Evolutionary conservation across 805 yeast genomes (phyloP), one percentile per base, ranked within the genome.

Genomic region (Wickerhamomyces sydowiorum): DNA sequence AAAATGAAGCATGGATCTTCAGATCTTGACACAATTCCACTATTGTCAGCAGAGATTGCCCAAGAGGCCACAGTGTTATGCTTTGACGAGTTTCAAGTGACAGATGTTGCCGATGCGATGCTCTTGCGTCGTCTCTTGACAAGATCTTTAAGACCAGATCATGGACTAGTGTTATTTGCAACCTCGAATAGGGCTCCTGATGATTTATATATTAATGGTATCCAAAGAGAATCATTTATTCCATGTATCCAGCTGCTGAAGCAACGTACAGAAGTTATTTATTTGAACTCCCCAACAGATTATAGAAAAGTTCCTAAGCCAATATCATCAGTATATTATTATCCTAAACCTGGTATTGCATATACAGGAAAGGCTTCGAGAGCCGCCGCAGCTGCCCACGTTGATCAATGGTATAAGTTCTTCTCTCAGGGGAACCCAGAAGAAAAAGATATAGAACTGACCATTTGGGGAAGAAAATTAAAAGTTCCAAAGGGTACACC

Each of bases 51-150:
- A 46, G 95, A 87, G 54, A 77, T 93, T 42, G 86, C 97, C 1
- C 74, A 75, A 48, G 69, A 73, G 38, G 73, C 93, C 4, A 82
- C 91, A 1, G 79, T 93, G 1, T 62, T 93, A 45, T 93, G 99
- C 62, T 87, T 93, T 60, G 99, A 93, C 65, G 99, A 93, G 65
- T 91, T 93, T 59, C 98, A 93, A 64, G 99, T 93, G 34, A 88
- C 96, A 1, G 99, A 93, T 61, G 97, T 93, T 24, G 99, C 98
- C 0, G 99, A 93, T 63, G 99, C 99, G 2, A 93, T 93, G 98
- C 71, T 93, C 27, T 70, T 93, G 34, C 76, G 99, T 48, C 71
- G 96, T 39, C 66, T 90, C 31, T 57, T 87, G 32, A 76, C 78
- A 53, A 62, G 78, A 30, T 70, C 86, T n/a, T 64, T 90, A 43